Conservation (phyloP, 371 early-diverging fungal genomes). For the Dinochytrium kinnereticum region DNA sequence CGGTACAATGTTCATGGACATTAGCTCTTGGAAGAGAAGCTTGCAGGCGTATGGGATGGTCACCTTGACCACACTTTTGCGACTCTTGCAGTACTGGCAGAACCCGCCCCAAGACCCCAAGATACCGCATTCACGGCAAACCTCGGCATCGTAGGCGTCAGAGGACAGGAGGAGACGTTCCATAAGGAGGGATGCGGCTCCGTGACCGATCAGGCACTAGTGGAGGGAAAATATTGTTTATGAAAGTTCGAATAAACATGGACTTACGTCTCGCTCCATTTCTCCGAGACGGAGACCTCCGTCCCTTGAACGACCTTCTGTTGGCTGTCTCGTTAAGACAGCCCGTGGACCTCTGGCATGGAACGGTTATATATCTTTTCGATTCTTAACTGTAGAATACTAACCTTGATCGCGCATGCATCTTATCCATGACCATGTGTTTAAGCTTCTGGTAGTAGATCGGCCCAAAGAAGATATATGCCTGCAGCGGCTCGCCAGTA, state of each 20-base stretch:
- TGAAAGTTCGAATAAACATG: not conserved
- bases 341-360: slow-evolving; percentile 87
- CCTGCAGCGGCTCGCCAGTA: slow-evolving; percentile 85
- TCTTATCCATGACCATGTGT: slow-evolving; percentile 99
- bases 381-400: not conserved
- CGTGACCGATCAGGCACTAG: slow-evolving; percentile 95
- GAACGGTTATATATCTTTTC: not conserved
- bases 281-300: slow-evolving; percentile 98
- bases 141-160: slow-evolving; percentile 92
- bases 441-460: slow-evolving; percentile 97
- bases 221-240: not conserved
- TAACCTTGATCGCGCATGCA: slow-evolving; percentile 95
- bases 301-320: slow-evolving; percentile 98
- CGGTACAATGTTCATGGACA: slow-evolving; percentile 98
- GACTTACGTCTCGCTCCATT: slow-evolving; percentile 93
- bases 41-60: slow-evolving; percentile 98
- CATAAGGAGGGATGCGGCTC: slow-evolving; percentile 89
- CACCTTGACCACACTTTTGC: slow-evolving; percentile 84
- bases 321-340: slow-evolving; percentile 96
- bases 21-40: slow-evolving; percentile 95
- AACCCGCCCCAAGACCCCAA: slow-evolving; percentile 87
- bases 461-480: slow-evolving; percentile 99
- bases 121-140: slow-evolving; percentile 93
- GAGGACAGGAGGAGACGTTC: slow-evolving; percentile 96
- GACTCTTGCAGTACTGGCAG: slow-evolving; percentile 93